Evolutionary conservation across 768 basidiomycete species (phyloP), one percentile per base, ranked within the genome.

Genomic region (Boletus coccyginus): DNA sequence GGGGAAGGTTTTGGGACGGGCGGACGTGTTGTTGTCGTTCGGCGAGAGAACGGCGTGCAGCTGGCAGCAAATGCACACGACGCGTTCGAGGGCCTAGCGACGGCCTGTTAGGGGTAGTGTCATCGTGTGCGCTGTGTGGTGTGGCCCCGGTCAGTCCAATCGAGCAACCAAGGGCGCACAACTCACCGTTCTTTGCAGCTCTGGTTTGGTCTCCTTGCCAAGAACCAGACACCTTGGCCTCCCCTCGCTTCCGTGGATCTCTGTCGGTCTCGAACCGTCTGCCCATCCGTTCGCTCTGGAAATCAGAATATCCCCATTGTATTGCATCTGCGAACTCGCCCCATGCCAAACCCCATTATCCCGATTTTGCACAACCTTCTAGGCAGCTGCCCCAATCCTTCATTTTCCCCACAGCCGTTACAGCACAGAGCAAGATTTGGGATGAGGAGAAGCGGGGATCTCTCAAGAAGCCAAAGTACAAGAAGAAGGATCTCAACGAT

Each of bases 401-500:
- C 19, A n/a, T 52, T 32, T 76, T 82, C 42, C 92, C 91, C 0
- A 82, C 81, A 0, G 66, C 79, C 0, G 66, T 72, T 3, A 77
- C 90, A 0, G 88, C 92, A 9, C 75, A 75, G 39, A 86, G 84
- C 61, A 78, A 83, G 14, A 78, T 97, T 12, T 96, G 94, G 94
- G 62, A 73, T 17, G 82, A 89, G 29, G 80, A 83, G 41, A 63
- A 70, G 9, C 79, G 92, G 36, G 72, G 76, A 29, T 64, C 66
- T 7, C 69, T 93, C 9, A 74, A 76, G 43, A 83, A 79, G 51
- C 89, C 88, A 0, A 79, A 78, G 27, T 94, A 81, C 71, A 86
- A 83, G 69, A 93, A 94, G 72, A 86, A 87, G 62, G 90, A 96
- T 59, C 71, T 98, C 17, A 94, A 99, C 59, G 79, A 83, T n/a